These are phyloP conservation scores for Kockovaella imperatae DNA, from an alignment of 768 basidiomycete genomes.

Conservation along the genomic window DNA sequence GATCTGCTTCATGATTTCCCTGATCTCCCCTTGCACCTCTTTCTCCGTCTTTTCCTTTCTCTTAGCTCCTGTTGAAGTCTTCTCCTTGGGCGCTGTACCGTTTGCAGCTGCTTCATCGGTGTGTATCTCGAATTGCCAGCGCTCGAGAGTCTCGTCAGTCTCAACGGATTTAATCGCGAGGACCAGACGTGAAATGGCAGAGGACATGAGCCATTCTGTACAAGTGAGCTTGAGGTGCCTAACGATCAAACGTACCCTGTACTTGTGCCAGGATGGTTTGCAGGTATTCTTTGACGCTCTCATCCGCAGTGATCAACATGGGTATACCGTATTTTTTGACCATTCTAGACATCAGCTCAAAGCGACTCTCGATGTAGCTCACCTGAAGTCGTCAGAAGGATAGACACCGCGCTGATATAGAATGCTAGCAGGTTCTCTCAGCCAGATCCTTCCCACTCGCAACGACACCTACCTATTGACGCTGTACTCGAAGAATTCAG, in stretches of 20 bases:
- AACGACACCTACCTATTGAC: constrained; percentile 72
- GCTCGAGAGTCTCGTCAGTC: constrained; percentile 78
- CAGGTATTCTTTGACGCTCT: constrained; percentile 88
- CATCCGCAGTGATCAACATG: constrained; percentile 86
- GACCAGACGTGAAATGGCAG: constrained; percentile 86
- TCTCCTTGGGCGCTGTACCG: not conserved
- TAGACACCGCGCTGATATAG: constrained; percentile 95
- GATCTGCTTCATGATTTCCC: constrained; percentile 96
- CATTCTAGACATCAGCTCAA: constrained; percentile 50
- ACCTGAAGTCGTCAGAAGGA: constrained; percentile 84
- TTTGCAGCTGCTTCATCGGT: constrained; percentile 31
- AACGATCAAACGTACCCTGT: constrained; percentile 57
- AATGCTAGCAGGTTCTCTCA: constrained; percentile 53
- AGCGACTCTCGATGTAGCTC: constrained; percentile 2
- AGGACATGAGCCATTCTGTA: constrained; percentile 85
- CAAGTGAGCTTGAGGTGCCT: not conserved
- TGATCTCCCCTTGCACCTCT: constrained; percentile 94
- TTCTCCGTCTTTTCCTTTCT: constrained; percentile 48
- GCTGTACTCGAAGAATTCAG: constrained; percentile 99
- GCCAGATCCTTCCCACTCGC: not conserved
- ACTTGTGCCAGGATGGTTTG: constrained; percentile 87
- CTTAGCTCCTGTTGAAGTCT: constrained; percentile 3
- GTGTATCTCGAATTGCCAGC: constrained; percentile 97
- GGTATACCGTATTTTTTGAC: constrained; percentile 99
- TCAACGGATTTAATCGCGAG: constrained; percentile 95